These are phyloP conservation scores for Cadophora luteo-olivacea DNA, from an alignment of 2,329 filamentous ascomycete genomes.

Conservation along the genomic window DNA sequence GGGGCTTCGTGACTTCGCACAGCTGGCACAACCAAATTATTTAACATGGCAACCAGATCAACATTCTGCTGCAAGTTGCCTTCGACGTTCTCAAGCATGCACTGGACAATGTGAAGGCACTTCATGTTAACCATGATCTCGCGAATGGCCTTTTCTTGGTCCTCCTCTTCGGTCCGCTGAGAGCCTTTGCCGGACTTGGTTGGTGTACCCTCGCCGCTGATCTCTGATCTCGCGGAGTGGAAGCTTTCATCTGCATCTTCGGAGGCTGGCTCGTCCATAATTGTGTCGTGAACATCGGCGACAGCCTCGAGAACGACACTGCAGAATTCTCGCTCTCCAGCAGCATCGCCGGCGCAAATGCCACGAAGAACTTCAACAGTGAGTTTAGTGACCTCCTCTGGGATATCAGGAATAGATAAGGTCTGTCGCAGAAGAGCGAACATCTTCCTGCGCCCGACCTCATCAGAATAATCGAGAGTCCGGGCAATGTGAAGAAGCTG, in stretches of 20 bases:
- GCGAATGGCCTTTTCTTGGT: slow-evolving; percentile 76
- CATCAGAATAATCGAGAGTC: slow-evolving; percentile 96
- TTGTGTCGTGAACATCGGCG: slow-evolving; percentile 94
- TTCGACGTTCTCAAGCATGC: slow-evolving; percentile 93
- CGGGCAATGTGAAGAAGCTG: slow-evolving; percentile 92
- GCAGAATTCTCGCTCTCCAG: slow-evolving; percentile 83
- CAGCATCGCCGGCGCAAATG: slow-evolving; percentile 77
- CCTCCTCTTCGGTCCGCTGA: slow-evolving; percentile 65
- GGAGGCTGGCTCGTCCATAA: slow-evolving; percentile 70
- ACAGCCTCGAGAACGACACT: slow-evolving; percentile 90
- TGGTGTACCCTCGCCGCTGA: slow-evolving; percentile 70
- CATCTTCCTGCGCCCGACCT: slow-evolving; percentile 95
- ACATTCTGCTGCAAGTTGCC: slow-evolving; percentile 88
- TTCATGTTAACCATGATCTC: slow-evolving; percentile 99
- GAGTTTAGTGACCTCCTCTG: slow-evolving; percentile 91
- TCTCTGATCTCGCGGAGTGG: slow-evolving; percentile 88
- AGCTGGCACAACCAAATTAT: slow-evolving; percentile 94
- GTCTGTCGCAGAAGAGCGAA: slow-evolving; percentile 87
- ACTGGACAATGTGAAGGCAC: slow-evolving; percentile 95
- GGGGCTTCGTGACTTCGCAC: slow-evolving; percentile 92
- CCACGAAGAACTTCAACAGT: slow-evolving; percentile 81
- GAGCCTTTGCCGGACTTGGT: slow-evolving; percentile 49
- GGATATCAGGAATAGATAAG: slow-evolving; percentile 83
- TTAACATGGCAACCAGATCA: slow-evolving; percentile 95
- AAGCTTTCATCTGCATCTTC: slow-evolving; percentile 82